These are phyloP conservation scores for Casuarina glauca DNA, from an alignment of 306 rosid species.

Conservation along the genomic window DNA sequence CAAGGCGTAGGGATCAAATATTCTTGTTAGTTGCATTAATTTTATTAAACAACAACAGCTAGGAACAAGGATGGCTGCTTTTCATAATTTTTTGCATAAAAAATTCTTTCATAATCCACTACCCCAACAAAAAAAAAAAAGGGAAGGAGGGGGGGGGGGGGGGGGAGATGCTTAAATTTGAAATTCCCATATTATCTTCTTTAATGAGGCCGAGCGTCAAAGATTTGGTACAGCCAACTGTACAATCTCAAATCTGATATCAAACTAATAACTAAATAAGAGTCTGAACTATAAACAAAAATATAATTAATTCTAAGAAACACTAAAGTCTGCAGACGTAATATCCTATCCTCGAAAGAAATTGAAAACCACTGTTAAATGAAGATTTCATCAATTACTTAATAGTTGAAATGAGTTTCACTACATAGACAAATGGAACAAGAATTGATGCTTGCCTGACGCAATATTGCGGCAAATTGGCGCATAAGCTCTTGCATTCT, in stretches of 20 bases:
- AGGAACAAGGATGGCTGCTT: not conserved
- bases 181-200: not conserved
- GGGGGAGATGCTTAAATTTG: not conserved
- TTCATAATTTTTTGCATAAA: not conserved
- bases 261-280: not conserved
- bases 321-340: not conserved
- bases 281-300: not conserved
- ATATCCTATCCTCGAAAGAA: not conserved
- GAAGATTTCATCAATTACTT: not conserved
- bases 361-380: not conserved
- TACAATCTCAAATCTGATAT: not conserved
- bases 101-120: not conserved
- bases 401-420: not conserved
- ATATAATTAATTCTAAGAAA: not conserved
- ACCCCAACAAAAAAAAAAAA: not conserved
- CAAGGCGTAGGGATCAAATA: not conserved
- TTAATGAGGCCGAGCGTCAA: not conserved
- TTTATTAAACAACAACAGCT: not conserved
- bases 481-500: conserved; percentile 95
- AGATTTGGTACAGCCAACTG: not conserved
- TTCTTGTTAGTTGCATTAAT: not conserved
- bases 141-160: too few species aligned
- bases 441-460: conserved; percentile 53
- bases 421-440: not conserved
- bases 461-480: conserved; percentile 76